Base-by-base conservation (phyloP, 2,329 filamentous ascomycete species). In the Aspergillus fumigatus region DNA sequence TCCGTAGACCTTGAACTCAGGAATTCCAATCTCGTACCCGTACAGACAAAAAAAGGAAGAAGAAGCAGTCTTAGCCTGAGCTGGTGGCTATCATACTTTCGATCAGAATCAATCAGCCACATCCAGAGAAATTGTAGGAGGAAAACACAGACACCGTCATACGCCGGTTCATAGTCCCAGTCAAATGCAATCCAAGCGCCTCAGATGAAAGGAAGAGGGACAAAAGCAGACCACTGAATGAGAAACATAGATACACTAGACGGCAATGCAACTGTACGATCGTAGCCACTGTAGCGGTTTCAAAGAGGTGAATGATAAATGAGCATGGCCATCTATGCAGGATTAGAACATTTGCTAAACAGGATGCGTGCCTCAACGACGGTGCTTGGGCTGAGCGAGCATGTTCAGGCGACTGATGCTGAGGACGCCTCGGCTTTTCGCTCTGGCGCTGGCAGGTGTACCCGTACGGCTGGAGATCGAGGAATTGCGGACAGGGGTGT, bases 381-480 rank as follows among this genome's bases (percentile, higher is more conserved):
- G 73, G 41, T 69, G 63, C 67, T 79, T 80, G 2, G 78, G 78
- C 56, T 74, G 74, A 17, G 76, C 69, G 35, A 80, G 70, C 73
- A 79, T 73, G 57, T 80, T 79, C 64, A 80, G 64, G 27, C 78
- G 75, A 57, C 75, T 78, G 62, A 79, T 64, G 54, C 73, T 80
- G 52, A 80, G 66, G 19, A 71, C 66, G 19, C 66, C 63, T 21
- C 65, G 68, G 26, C 55, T 63, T 55, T 65, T 74, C 50, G 68
- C 57, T 38, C 63, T 67, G 19, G 66, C 64, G 48, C 68, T 72
- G 14, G 64, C 65, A 11, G 70, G 70, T 38, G 71, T 72, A 19
- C 66, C 62, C 4, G 56, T 51, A 19, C 63, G 61, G 25, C 56
- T 56, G 23, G 51, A 17, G 29, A 51, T 55, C 4, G 65, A 62